These are phyloP conservation scores for Rhodotorula sp. DNA, from an alignment of 1,284 basidiomycete species.

Conservation along the genomic window DNA sequence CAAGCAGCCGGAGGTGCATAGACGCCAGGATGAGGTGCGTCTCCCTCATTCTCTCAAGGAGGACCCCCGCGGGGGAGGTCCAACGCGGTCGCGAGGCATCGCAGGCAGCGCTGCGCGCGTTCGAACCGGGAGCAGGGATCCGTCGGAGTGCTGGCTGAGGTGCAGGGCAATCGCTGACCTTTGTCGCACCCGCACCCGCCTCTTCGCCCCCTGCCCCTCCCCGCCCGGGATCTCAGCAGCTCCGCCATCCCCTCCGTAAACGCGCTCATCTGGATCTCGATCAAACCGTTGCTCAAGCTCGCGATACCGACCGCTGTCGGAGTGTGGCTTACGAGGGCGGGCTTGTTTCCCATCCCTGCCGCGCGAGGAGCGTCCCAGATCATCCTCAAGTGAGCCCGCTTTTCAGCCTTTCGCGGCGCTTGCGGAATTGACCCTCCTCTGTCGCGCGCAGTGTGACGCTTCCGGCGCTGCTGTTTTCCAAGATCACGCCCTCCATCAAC, in stretches of 20 bases:
- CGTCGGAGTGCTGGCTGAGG: no score
- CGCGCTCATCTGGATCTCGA: slow-evolving; percentile 28
- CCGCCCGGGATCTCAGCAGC: not conserved
- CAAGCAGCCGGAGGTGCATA: not conserved
- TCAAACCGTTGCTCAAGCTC: slow-evolving; percentile 28
- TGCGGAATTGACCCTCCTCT: no score
- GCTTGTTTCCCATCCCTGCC: slow-evolving; percentile 20
- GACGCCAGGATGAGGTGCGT: not conserved
- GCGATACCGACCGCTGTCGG: slow-evolving; percentile 17
- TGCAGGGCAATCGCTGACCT: not conserved
- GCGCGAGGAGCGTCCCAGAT: slow-evolving; percentile 11
- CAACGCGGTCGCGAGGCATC: not conserved
- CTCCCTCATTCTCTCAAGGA: no score
- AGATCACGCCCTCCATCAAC: slow-evolving; percentile 72
- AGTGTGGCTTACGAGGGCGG: slow-evolving; percentile 14
- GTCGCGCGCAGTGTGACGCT: slow-evolving; percentile 55
- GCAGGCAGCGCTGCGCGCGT: not conserved
- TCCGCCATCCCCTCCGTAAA: slow-evolving; percentile 5
- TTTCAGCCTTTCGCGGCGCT: no score
- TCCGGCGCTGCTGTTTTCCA: slow-evolving; percentile 73
- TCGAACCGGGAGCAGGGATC: no score
- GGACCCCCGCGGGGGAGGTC: not conserved
- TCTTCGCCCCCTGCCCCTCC: no score
- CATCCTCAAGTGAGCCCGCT: slow-evolving; percentile 53
- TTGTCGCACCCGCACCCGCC: not conserved